phyloP scores from a whole-genome alignment of 2,329 filamentous ascomycete species.

The Trichoderma harzianum region DNA sequence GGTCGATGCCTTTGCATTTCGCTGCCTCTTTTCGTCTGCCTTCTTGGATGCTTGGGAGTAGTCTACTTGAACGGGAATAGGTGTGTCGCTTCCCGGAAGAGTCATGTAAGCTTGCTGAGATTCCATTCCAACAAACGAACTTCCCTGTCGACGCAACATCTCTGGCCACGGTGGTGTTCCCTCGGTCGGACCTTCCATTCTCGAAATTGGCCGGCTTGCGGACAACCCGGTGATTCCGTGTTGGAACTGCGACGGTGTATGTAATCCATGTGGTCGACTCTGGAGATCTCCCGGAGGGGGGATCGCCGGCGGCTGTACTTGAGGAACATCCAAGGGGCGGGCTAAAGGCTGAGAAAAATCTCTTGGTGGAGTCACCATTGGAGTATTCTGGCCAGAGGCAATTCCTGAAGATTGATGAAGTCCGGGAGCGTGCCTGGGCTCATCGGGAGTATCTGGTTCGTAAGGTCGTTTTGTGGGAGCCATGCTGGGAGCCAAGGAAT shows the following conservation, averaged over 20 bases:
- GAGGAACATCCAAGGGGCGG: constrained; percentile 24
- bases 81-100: constrained; percentile 36
- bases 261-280: constrained; percentile 19
- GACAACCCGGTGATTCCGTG: constrained; percentile 23
- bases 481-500: constrained; percentile 22
- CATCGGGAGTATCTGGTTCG: constrained; percentile 29
- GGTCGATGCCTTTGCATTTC: constrained; percentile 82
- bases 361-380: constrained; percentile 30
- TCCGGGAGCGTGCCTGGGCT: constrained; percentile 26
- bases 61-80: constrained; percentile 66
- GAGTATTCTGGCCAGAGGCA: constrained; percentile 23
- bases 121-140: constrained; percentile 29
- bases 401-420: constrained; percentile 28
- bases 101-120: constrained; percentile 40
- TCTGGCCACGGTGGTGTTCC: constrained; percentile 32
- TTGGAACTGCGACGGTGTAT: constrained; percentile 25
- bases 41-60: constrained; percentile 77
- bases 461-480: constrained; percentile 34
- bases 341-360: constrained; percentile 37
- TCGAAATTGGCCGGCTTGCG: constrained; percentile 24
- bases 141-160: constrained; percentile 30
- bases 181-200: constrained; percentile 24
- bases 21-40: constrained; percentile 79
- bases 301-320: constrained; percentile 24
- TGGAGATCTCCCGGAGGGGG: constrained; percentile 23